Base-by-base conservation (phyloP, 306 rosid species). In the Cicer cuneatum region DNA sequence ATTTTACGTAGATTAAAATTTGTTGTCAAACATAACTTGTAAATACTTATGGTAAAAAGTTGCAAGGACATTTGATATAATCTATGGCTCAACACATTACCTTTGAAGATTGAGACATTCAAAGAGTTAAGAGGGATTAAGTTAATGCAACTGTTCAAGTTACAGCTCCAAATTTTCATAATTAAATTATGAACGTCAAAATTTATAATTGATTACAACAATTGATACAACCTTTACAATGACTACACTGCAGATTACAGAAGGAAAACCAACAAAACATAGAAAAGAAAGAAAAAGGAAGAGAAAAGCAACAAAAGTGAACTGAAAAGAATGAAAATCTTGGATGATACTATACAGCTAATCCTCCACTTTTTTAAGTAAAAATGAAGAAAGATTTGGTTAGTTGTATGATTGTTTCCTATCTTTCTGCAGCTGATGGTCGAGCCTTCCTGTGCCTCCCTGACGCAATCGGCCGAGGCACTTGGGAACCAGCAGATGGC, bases 401-500 rank as follows among this genome's bases (percentile, higher is more conserved):
- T 64, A 83, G 85, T 45, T 61, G 83, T 45, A 51, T 71, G 71
- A 57, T 71, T 75, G 78, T 39, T 52, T 80, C 60, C 82, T 65
- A 80, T 73, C 74, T 83, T 42, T 82, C 83, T 66, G 74, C 76
- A 74, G 78, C 81, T 59, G 84, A 71, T 42, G 81, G 71, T 75
- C 72, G 87, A 43, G 69, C 84, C 74, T 71, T 84, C 46, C 77
- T 66, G 3, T 79, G 80, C 56, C 74, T 66, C 10, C 81, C 48
- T 10, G 63, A 60, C 10, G 72, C 46, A 54, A 74, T 51, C 19
- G 89, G 84, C 79, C 89, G 84, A 14, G 86, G 83, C 58, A 69
- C 89, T 76, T 85, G 94, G 64, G 94, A 78, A 73, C 90, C 77
- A 5, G 12, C 38, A 15, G 86, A 14, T 7, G 97, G 86, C 90